A percentile compares a stretch with the other conserved stretches of the same genome.
phyloP scores from a whole-genome alignment of 108 stramenopile genomes.

The Craspedostauros australis region DNA sequence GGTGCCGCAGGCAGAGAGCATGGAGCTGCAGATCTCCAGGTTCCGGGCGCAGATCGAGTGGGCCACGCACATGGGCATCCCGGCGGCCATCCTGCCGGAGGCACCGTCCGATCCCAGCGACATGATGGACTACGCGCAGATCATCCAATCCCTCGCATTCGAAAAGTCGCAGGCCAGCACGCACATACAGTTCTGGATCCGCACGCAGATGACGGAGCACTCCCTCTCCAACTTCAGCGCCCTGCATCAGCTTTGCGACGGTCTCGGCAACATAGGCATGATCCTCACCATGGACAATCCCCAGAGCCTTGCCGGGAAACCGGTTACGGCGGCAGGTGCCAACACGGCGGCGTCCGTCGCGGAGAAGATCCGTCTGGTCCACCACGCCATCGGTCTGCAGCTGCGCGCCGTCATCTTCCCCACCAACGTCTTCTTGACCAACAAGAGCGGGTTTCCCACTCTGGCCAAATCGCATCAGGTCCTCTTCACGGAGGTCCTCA shows the following conservation, averaged over 20 bases:
- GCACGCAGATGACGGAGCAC: slow-evolving; percentile 37
- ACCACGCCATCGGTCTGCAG: slow-evolving; percentile 71
- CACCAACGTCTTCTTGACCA: slow-evolving; percentile 78
- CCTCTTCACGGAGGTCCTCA: slow-evolving; percentile 57
- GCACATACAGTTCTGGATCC: slow-evolving; percentile 78
- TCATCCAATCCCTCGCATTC: slow-evolving; percentile 34
- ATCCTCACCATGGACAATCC: slow-evolving; percentile 30
- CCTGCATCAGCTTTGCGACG: slow-evolving; percentile 68
- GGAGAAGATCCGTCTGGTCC: slow-evolving; percentile 34
- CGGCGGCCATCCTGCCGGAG: slow-evolving; percentile 82
- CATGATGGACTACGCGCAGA: slow-evolving; percentile 45
- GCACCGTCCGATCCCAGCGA: slow-evolving; percentile 26
- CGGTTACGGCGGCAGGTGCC: no score
- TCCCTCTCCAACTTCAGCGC: slow-evolving; percentile 38
- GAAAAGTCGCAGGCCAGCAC: slow-evolving; percentile 34
- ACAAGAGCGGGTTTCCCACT: slow-evolving; percentile 89
- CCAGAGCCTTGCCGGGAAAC: not conserved
- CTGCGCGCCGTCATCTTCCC: slow-evolving; percentile 70
- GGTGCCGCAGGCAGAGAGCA: not conserved
- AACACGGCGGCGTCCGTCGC: slow-evolving; percentile 26
- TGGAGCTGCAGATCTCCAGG: not conserved
- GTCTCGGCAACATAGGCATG: slow-evolving; percentile 48
- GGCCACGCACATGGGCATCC: slow-evolving; percentile 88
- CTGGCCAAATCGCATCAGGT: slow-evolving; percentile 79
- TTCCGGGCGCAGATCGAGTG: slow-evolving; percentile 55